Percentiles rank a stretch among this genome's conserved stretches.
Conservation (phyloP, 306 rosid species). For the Senna siamea region DNA sequence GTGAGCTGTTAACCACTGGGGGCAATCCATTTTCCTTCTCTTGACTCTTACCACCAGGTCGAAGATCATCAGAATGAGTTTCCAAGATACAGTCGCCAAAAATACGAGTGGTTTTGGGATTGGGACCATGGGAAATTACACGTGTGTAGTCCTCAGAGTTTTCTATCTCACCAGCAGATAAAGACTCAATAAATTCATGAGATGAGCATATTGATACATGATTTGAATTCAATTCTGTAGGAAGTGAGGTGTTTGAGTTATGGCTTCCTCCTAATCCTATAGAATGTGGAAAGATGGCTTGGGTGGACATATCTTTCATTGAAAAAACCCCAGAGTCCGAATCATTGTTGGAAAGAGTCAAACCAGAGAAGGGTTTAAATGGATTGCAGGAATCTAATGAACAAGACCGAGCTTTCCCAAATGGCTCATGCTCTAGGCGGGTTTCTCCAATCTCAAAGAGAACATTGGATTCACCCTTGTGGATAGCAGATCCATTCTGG, state of each 20-base stretch:
- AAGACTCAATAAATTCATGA: slow-evolving; percentile 51
- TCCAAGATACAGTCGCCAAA: slow-evolving; percentile 86
- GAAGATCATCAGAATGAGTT: slow-evolving; percentile 51
- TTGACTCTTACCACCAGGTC: slow-evolving; percentile 47
- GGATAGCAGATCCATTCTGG: slow-evolving; percentile 43
- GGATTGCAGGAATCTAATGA: slow-evolving; percentile 67
- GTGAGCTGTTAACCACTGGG: slow-evolving; percentile 1
- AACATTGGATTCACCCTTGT: slow-evolving; percentile 59
- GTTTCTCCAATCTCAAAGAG: slow-evolving; percentile 83
- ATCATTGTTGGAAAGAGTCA: slow-evolving; percentile 18
- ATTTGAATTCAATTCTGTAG: slow-evolving; percentile 44
- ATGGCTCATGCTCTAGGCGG: slow-evolving; percentile 48
- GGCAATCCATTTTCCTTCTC: slow-evolving; percentile 46
- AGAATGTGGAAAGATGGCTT: slow-evolving; percentile 42
- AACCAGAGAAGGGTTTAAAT: slow-evolving; percentile 45
- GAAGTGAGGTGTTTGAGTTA: slow-evolving; percentile 34
- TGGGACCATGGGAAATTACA: slow-evolving; percentile 81
- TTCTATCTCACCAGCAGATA: slow-evolving; percentile 77
- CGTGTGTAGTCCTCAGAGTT: slow-evolving; percentile 90
- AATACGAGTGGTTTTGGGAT: slow-evolving; percentile 81
- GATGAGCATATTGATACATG: slow-evolving; percentile 49
- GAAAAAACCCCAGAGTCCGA: too few species aligned
- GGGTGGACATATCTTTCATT: slow-evolving; percentile 47
- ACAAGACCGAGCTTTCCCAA: slow-evolving; percentile 55
- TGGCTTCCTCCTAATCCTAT: slow-evolving; percentile 52